Base-by-base conservation (phyloP, 177 flowering plant genomes). In the Vitis hybrid region DNA sequence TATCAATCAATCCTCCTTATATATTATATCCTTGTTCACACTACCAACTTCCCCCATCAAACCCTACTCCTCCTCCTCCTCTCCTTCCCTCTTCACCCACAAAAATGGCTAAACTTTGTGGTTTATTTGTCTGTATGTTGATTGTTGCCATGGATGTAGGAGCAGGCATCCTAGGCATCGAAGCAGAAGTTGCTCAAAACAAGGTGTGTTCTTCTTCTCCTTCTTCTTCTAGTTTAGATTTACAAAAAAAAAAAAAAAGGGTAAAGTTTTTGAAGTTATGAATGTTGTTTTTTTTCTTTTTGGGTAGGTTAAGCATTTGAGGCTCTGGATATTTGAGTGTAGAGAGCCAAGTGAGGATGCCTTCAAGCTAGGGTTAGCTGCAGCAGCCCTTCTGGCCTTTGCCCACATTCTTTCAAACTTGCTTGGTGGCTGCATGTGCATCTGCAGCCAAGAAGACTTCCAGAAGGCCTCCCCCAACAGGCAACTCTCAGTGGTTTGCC, bases 271-370 rank as follows among this genome's bases (percentile, higher is more conserved):
- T 38, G 47, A 38, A 38, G 47, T 38, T 38, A 38, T 38, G 47
- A 38, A 38, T 38, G 9, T 38, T 38, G 9, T 1, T 38, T 38
- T 38, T 38, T 6, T 38, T 38, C 74, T 19, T 59, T 24, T 24
- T 24, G 28, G 4, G 28, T 24, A 91, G 97, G 87, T 74, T 67
- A 87, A 80, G 79, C 94, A 90, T 74, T 17, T 90, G 58, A 87
- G 83, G 82, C 68, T 89, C 31, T 86, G 84, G 85, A 70, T 90
- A 70, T 88, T 92, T 63, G 97, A 92, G 80, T 92, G 97, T 56
- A 86, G 76, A 82, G 88, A 86, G 19, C 94, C 96, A 28, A 90
- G 95, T 76, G 77, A 79, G 6, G 80, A 85, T 24, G 97, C 97
- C 0, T 89, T 83, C 80, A 77, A 71, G 71, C 82, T 92, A 10